Evolutionary conservation across 345 rosid species (phyloP), one percentile per base, ranked within the genome.

Genomic region (Kernera saxatilis): DNA sequence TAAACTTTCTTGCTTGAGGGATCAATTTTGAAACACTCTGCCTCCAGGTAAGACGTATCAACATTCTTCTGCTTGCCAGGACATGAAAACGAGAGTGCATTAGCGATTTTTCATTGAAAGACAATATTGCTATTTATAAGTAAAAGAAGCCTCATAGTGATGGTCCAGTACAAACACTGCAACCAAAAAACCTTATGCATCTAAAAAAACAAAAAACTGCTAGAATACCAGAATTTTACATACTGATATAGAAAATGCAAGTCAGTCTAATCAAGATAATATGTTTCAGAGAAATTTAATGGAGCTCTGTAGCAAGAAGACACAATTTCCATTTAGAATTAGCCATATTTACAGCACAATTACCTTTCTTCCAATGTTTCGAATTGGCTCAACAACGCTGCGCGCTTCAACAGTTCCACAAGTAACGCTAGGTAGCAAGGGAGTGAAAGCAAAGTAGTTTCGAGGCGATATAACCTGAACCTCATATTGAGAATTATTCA

Each of bases 331-430:
- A 57, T 29, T 0, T 3, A 22, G 21, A 30, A 0, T 8, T 25
- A 15, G 48, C 1, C 56, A 39, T 26, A 4, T 3, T 27, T 1
- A 44, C 25, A 44, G 43, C 10, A 56, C 8, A 19, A 29, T 75
- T 84, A 91, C 97, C 95, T 90, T 89, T 73, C 74, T 79, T 33
- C 88, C 91, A 60, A 95, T 88, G 78, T 86, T 95, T 14, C 98
- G 97, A 65, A 95, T 78, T 3, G 99, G 98, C 80, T 95, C 99
- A 29, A 90, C 97, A 27, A 92, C 72, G 78, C 99, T 92, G 64
- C 99, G 97, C 68, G 98, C 89, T 79, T 95, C 98, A 58, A 95
- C 98, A 15, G 97, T 95, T 40, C 98, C 99, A 53, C 93, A 87
- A 3, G 99, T 95, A 68, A 92, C 97, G 53, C 96, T 95, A 1